Evolutionary conservation across 768 basidiomycete genomes (phyloP).

Genomic region (Chalciporus sphaerocephalus): DNA sequence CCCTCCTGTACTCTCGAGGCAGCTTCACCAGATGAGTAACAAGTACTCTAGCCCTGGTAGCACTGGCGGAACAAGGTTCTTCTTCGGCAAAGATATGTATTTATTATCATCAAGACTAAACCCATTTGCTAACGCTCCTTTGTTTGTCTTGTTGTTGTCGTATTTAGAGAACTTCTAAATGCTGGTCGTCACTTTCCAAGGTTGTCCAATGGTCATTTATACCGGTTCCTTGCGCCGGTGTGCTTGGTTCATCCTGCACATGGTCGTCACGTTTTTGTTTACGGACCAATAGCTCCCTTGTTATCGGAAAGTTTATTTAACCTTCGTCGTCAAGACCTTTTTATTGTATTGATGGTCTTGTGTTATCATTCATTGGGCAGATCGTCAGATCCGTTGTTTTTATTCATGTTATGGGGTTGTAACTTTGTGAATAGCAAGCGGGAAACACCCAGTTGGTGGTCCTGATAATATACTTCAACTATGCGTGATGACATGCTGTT

Average conservation of each 20-base stretch:
- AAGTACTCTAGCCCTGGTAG: conserved; percentile 69
- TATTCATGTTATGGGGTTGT: too few species aligned
- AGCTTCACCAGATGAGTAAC: conserved; percentile 76
- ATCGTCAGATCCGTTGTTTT: too few species aligned
- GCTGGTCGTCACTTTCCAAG: neutral
- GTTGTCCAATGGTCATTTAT: too few species aligned
- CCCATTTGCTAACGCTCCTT: conserved; percentile 1
- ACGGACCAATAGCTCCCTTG: neutral
- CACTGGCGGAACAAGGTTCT: conserved; percentile 75
- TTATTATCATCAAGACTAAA: neutral
- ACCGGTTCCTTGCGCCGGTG: too few species aligned
- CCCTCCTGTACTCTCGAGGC: conserved; percentile 62
- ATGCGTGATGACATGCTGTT: neutral
- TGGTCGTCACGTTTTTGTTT: too few species aligned
- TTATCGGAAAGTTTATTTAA: neutral
- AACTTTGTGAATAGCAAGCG: too few species aligned
- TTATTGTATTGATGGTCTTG: neutral
- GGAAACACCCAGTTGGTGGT: neutral
- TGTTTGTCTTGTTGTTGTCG: neutral
- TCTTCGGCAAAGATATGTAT: conserved; percentile 79
- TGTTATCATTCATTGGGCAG: neutral
- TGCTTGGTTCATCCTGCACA: too few species aligned
- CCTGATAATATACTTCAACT: neutral
- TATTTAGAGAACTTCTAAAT: conserved; percentile 22
- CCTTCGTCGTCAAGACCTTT: neutral